Evolutionary conservation across 2,329 filamentous ascomycete species (phyloP).

Genomic region (Thielaviopsis ethacetica): DNA sequence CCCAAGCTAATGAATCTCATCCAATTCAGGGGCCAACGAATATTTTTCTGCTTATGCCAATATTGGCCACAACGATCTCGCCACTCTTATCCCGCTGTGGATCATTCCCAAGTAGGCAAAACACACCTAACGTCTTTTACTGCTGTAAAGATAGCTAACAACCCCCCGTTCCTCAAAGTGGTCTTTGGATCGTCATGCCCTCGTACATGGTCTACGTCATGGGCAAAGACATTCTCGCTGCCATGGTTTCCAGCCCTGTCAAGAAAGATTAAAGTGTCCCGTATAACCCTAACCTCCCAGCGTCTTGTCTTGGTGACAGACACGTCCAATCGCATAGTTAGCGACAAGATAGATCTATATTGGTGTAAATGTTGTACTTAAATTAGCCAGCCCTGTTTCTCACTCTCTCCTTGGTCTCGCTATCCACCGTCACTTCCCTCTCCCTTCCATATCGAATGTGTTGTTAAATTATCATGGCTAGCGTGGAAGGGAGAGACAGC

Average conservation of each 20-base stretch:
- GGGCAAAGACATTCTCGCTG: slow-evolving; percentile 32
- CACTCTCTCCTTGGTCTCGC: neutral
- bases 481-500: neutral
- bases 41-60: slow-evolving; percentile 38
- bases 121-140: neutral
- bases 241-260: slow-evolving; percentile 23
- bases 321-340: neutral
- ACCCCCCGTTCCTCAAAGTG: slow-evolving; percentile 21
- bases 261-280: slow-evolving; percentile 25
- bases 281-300: neutral
- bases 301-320: neutral
- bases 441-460: neutral
- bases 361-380: no score
- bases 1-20: neutral
- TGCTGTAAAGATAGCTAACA: neutral
- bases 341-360: no score
- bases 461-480: neutral
- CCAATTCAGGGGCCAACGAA: slow-evolving; percentile 37
- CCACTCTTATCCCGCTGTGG: slow-evolving; percentile 34
- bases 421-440: neutral
- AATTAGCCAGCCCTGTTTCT: neutral
- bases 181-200: slow-evolving; percentile 37
- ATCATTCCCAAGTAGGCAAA: slow-evolving; percentile 39
- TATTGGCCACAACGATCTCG: slow-evolving; percentile 36
- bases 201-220: slow-evolving; percentile 34